Conservation (phyloP, 139 green algal genomes). For the Chlorella sp. region DNA sequence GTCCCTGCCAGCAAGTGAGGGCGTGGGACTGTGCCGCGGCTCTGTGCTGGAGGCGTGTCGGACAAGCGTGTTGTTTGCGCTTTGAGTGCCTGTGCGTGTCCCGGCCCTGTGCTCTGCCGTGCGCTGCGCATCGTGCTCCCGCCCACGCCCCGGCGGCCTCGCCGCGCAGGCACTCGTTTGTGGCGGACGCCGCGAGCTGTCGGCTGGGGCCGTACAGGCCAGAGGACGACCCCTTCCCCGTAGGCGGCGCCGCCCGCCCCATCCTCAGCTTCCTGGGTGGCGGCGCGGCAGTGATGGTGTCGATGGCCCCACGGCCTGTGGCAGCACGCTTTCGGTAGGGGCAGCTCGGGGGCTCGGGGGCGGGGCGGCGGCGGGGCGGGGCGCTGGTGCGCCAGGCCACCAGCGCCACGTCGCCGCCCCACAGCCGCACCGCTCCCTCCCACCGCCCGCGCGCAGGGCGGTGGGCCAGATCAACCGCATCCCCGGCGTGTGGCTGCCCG, state of each 20-base stretch:
- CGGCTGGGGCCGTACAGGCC: conserved; percentile 2
- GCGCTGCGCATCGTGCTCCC: not conserved
- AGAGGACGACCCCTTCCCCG: conserved; percentile 7
- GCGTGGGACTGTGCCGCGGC: too few species aligned
- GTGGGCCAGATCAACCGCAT: conserved; percentile 9
- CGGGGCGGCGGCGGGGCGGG: too few species aligned
- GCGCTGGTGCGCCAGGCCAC: too few species aligned
- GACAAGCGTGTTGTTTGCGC: too few species aligned
- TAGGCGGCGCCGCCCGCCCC: not conserved
- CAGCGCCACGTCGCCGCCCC: too few species aligned
- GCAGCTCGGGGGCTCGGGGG: too few species aligned
- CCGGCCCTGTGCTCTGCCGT: too few species aligned
- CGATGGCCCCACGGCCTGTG: not conserved
- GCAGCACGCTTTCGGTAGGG: conserved; percentile 1
- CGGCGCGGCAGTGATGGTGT: not conserved
- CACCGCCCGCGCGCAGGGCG: not conserved
- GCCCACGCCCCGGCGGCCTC: not conserved
- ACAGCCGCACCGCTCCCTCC: not conserved
- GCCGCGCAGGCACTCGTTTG: conserved; percentile 3
- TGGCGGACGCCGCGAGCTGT: conserved; percentile 20
- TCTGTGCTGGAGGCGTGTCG: too few species aligned
- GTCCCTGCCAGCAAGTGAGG: conserved; percentile 11
- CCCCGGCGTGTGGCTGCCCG: conserved; percentile 1
- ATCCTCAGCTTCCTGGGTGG: not conserved
- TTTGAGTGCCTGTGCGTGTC: too few species aligned